Percentiles rank a stretch among this genome's conserved stretches.
These are phyloP conservation scores for Eimeria zaria DNA, from an alignment of 169 alveolate genomes.

Conservation along the genomic window DNA sequence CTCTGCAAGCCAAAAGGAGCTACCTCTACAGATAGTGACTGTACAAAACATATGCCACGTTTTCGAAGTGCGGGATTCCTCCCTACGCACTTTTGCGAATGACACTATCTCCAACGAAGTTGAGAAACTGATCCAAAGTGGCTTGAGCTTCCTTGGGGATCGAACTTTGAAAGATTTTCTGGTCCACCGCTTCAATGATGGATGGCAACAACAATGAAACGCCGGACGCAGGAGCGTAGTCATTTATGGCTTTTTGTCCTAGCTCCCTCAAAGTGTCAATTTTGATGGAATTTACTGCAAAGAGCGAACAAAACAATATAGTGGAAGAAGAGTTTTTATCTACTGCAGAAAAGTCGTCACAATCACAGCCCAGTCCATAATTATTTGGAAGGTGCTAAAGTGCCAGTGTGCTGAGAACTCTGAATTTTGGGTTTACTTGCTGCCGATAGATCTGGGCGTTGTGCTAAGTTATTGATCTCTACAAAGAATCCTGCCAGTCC, in stretches of 20 bases:
- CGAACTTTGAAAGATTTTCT: background rate
- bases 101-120: slow-evolving; percentile 37
- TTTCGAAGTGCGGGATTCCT: background rate
- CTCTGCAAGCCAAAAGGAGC: background rate
- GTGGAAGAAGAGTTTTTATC: background rate
- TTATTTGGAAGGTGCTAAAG: background rate
- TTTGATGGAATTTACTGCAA: slow-evolving; percentile 17
- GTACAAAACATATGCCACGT: background rate
- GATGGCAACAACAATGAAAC: slow-evolving; percentile 43
- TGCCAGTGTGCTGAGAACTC: background rate
- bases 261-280: slow-evolving; percentile 20
- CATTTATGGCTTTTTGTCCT: slow-evolving; percentile 35
- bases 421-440: background rate
- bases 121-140: background rate
- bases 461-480: slow-evolving; percentile 29
- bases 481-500: slow-evolving; percentile 27
- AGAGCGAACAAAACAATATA: background rate
- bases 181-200: slow-evolving; percentile 24
- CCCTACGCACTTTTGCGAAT: slow-evolving; percentile 29
- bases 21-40: background rate
- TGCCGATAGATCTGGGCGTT: slow-evolving; percentile 39
- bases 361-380: background rate
- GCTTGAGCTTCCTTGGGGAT: background rate
- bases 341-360: background rate
- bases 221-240: background rate